A percentile compares a stretch with the other conserved stretches of the same genome.
Evolutionary conservation across 2,329 filamentous ascomycete species (phyloP).

Genomic region (Metarhizium robertsii): DNA sequence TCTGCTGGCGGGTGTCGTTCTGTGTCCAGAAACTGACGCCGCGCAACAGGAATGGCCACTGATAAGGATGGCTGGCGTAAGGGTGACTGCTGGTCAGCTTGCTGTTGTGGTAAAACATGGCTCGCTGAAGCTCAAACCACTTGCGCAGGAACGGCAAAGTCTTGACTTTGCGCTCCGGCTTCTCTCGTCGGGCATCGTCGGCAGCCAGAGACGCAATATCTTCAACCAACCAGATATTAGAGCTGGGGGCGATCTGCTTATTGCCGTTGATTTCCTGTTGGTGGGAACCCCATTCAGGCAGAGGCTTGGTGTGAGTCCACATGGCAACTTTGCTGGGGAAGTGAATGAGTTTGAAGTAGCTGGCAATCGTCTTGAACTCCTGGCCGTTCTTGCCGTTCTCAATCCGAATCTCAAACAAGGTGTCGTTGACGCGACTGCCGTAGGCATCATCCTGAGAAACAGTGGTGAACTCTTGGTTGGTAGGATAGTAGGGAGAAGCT

Average conservation of each 20-base stretch:
- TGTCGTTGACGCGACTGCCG: constrained; percentile 72
- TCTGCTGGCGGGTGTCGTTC: constrained; percentile 88
- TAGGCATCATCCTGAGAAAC: constrained; percentile 63
- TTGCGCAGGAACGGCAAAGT: constrained; percentile 81
- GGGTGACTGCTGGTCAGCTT: constrained; percentile 95
- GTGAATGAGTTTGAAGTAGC: constrained; percentile 94
- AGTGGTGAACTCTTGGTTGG: constrained; percentile 97
- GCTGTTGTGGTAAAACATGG: constrained; percentile 99
- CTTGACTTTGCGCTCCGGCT: constrained; percentile 72
- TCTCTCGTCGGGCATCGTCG: constrained; percentile 65
- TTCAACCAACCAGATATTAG: constrained; percentile 91
- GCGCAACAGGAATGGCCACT: constrained; percentile 94
- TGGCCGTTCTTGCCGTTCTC: constrained; percentile 74
- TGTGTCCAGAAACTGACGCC: constrained; percentile 99
- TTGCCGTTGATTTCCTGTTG: constrained; percentile 99
- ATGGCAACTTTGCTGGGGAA: constrained; percentile 93
- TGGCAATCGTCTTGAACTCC: constrained; percentile 82
- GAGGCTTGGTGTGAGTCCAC: constrained; percentile 93
- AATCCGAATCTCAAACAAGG: constrained; percentile 84
- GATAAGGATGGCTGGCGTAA: constrained; percentile 88
- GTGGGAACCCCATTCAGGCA: constrained; percentile 96
- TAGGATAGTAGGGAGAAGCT: constrained; percentile 89
- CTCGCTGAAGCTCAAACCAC: constrained; percentile 91
- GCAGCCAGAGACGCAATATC: constrained; percentile 72
- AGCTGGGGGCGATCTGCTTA: constrained; percentile 83